Percentiles rank a stretch among this genome's conserved stretches.
Evolutionary conservation across 257 asterid species (phyloP).

Genomic region (Scutellaria minor): DNA sequence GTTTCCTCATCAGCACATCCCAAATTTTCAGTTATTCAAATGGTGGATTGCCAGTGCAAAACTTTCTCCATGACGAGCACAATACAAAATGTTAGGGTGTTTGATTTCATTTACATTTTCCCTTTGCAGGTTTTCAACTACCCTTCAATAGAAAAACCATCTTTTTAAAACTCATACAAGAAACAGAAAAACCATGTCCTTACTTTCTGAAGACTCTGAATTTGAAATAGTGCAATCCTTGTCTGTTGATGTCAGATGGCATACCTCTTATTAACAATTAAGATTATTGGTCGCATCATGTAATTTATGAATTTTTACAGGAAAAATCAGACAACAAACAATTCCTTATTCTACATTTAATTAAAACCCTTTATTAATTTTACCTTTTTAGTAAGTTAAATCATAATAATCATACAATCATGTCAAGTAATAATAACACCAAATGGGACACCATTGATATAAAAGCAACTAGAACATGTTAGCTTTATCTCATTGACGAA

Average conservation of each 20-base stretch:
- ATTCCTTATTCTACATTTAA: constrained; percentile 6
- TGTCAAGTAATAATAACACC: constrained; percentile 9
- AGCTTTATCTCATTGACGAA: neutral
- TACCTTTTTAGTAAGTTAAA: constrained; percentile 13
- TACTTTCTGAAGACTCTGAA: neutral
- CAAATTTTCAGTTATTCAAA: neutral
- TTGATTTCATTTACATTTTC: neutral
- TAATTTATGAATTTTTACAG: neutral
- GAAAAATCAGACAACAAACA: constrained; percentile 1
- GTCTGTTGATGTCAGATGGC: neutral
- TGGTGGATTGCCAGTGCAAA: neutral
- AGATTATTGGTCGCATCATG: constrained; percentile 4
- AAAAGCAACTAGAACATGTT: neutral
- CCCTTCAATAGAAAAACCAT: too few relatives aligned
- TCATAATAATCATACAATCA: neutral
- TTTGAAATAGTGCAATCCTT: neutral
- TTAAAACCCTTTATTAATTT: constrained; percentile 10
- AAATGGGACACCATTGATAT: neutral
- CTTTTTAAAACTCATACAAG: neutral
- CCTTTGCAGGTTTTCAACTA: neutral
- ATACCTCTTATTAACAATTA: neutral
- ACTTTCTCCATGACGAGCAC: constrained; percentile 6
- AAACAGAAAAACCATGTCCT: neutral
- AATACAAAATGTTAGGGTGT: neutral
- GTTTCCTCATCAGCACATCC: neutral